Evolutionary conservation across 768 basidiomycete species (phyloP), one percentile per base, ranked within the genome.

Genomic region (Calocybe cyanea): DNA sequence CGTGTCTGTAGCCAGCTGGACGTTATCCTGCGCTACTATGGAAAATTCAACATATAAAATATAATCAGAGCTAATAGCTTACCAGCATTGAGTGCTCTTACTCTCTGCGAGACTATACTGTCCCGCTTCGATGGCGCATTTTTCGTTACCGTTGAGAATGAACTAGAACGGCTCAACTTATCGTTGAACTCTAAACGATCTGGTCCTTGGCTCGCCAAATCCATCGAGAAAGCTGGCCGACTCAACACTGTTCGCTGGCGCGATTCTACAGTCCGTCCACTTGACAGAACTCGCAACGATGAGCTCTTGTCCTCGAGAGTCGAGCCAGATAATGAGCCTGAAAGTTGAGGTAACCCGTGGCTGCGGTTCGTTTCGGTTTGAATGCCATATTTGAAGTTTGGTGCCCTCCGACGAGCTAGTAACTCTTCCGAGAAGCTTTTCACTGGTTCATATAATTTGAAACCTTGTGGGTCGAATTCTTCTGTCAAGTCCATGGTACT

Each of bases 51-150:
- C 48, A 43, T n/a, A 41, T 19, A 14, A 7, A 9, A 13, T 9
- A 6, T n/a, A 38, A 3, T n/a, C 11, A 20, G 15, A 34, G 21
- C 19, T 6, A 33, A n/a, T 20, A 37, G 9, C 18, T 43, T 51
- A 57, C 51, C 54, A 30, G 49, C 47, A 49, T 67, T 61, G 38
- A 60, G 66, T 13, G 59, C 65, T 44, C 55, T 62, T 2, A 63
- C 60, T 51, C 68, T 45, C 47, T 68, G 68, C 3, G 67, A 49
- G 20, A 72, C 68, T 13, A 70, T 40, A 43, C 68, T 70, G 38
- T 70, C 67, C 42, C 68, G 57, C 43, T 59, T 63, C 31, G 46
- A 43, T 25, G 52, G 49, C 35, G 48, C 38, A 38, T 55, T 43
- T 19, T 32, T 41, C 20, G 52, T 38, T 13, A 42, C 11, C 37